Base-by-base conservation (phyloP, 177 flowering plant species). In the Vitis hybrid region DNA sequence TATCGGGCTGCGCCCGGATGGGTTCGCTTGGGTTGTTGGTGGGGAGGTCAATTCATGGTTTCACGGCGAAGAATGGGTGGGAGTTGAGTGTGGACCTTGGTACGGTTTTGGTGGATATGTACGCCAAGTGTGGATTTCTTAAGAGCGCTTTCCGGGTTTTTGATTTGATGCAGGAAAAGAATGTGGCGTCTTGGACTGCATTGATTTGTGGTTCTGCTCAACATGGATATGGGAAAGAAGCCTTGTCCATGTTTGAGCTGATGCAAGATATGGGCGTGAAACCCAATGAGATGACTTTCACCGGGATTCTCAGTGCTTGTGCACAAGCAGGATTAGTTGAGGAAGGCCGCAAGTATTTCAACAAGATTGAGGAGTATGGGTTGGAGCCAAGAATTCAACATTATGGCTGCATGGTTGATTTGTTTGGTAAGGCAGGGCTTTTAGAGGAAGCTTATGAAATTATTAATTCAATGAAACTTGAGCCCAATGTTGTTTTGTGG, bases 371-470 rank as follows among this genome's bases (percentile, higher is more conserved):
- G 64, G 81, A 81, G 66, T 80, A 60, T 63, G 86, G 84, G 1
- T 64, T 89, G 67, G 86, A 85, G 58, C 87, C 84, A 0, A 81
- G 75, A 74, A 86, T 90, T 77, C 89, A 89, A 55, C 92, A 90
- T 59, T 89, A 82, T 69, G 95, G 92, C 1, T 88, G 95, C 87
- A 84, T 90, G 90, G 90, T 90, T 49, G 87, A 87, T 78, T 63
- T 90, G 79, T 77, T 80, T 67, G 89, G 93, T 11, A 86, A 79
- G 71, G 86, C 87, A 2, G 93, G 93, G 46, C 50, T 66, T 54
- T 49, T 90, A 30, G 84, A 84, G 21, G 89, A 90, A 73, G 91
- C 93, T 46, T 83, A 80, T 53, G 81, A 84, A 58, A 58, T 86
- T 4, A 84, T 87, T 18, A 78, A 70, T 41, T 68, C 81, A 10